phyloP scores from a whole-genome alignment of 257 asterid genomes.

The Osmanthus fragrans region DNA sequence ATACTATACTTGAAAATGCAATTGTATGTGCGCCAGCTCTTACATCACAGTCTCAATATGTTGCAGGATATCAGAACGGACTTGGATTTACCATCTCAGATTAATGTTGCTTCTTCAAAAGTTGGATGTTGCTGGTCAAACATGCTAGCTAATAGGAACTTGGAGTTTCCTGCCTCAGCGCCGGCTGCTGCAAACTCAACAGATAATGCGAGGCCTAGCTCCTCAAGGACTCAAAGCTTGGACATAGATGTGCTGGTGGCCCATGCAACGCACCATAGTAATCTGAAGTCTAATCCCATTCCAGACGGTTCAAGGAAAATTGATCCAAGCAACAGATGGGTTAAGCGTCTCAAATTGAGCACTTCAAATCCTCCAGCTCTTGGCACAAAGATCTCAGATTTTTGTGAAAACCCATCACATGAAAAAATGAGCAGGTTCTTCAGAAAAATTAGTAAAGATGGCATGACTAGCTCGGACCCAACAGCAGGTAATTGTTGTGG shows the following conservation, averaged over 20 bases:
- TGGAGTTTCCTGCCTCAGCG: conserved; percentile 43
- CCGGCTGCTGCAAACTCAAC: conserved; percentile 27
- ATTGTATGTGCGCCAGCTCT: too few relatives aligned
- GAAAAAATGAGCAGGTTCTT: conserved; percentile 28
- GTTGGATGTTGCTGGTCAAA: conserved; percentile 8
- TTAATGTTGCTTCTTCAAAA: background rate
- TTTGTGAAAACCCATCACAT: conserved; percentile 32
- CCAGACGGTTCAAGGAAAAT: conserved; percentile 25
- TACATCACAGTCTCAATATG: background rate
- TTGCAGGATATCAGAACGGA: conserved; percentile 29
- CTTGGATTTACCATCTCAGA: conserved; percentile 9
- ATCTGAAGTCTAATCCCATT: conserved; percentile 30
- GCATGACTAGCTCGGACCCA: conserved; percentile 28
- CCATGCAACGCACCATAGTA: conserved; percentile 42
- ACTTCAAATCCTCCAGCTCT: conserved; percentile 37
- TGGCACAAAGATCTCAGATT: conserved; percentile 43
- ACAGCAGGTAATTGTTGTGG: conserved; percentile 25
- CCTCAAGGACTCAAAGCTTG: conserved; percentile 78
- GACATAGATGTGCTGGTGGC: conserved; percentile 59
- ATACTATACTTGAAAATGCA: background rate
- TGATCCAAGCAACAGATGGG: conserved; percentile 65
- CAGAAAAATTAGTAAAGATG: conserved; percentile 22
- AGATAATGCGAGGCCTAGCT: conserved; percentile 40
- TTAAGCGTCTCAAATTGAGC: conserved; percentile 65
- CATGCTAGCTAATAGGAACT: conserved; percentile 41